These are phyloP conservation scores for Neltuma alba DNA, from an alignment of 306 rosid species.

Conservation along the genomic window DNA sequence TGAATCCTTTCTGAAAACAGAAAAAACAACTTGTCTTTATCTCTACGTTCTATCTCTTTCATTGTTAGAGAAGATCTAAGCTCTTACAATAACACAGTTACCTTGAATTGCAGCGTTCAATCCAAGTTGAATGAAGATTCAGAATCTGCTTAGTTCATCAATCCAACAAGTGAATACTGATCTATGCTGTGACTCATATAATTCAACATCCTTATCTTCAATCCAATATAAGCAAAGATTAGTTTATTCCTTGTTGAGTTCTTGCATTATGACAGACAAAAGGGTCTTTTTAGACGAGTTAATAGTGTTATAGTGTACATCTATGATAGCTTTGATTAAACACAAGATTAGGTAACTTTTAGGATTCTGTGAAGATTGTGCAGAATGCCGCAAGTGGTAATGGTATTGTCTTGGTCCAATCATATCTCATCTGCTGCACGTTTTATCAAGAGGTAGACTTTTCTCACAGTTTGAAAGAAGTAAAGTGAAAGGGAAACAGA, in stretches of 20 bases:
- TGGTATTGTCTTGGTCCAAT: not conserved
- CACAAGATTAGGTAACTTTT: slow-evolving; percentile 36
- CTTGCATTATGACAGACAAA: not conserved
- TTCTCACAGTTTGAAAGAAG: not conserved
- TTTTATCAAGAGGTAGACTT: not conserved
- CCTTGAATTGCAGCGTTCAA: slow-evolving; percentile 29
- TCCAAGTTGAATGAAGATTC: slow-evolving; percentile 27
- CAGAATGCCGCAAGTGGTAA: not conserved
- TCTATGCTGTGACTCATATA: slow-evolving; percentile 26
- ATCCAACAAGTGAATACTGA: slow-evolving; percentile 33
- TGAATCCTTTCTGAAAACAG: not conserved
- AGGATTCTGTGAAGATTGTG: not conserved
- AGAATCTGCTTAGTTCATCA: slow-evolving; percentile 34
- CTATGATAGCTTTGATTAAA: not conserved
- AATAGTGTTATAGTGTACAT: not conserved
- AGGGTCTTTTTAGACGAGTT: not conserved
- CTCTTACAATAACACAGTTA: slow-evolving; percentile 1
- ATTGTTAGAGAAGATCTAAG: not conserved
- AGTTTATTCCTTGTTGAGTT: not conserved
- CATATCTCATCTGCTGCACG: not conserved
- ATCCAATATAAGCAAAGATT: not conserved
- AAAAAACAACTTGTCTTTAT: not conserved
- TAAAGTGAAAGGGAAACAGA: slow-evolving; percentile 18
- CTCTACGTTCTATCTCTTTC: not conserved
- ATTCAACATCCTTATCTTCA: not conserved